Evolutionary conservation across 2,329 filamentous ascomycete genomes (phyloP).

Genomic region (Cercospora sesami): DNA sequence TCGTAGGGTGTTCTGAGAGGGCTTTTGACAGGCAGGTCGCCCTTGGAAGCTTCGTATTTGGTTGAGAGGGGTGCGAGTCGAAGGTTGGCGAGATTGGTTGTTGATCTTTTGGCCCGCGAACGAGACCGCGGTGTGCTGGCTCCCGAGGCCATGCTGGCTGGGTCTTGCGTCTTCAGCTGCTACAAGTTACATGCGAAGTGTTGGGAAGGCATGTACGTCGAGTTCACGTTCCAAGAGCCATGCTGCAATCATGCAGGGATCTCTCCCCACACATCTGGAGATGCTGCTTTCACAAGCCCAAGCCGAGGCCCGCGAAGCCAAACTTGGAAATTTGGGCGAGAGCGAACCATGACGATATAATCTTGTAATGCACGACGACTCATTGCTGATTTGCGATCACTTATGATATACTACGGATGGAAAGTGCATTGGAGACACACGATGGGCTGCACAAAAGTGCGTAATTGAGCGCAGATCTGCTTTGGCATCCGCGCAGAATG

Average conservation of each 20-base stretch:
- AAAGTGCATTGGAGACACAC: background rate
- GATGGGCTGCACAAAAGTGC: background rate
- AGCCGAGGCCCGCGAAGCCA: slow-evolving; percentile 1
- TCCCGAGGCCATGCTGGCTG: slow-evolving; percentile 17
- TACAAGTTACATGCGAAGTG: background rate
- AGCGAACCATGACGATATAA: background rate
- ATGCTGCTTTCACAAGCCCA: slow-evolving; percentile 7
- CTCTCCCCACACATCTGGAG: slow-evolving; percentile 11
- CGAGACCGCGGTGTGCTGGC: slow-evolving; percentile 31
- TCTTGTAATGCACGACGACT: background rate
- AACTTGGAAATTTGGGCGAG: background rate
- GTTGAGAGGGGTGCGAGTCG: slow-evolving; percentile 61
- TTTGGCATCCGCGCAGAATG: background rate
- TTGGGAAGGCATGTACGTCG: background rate
- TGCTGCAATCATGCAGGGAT: slow-evolving; percentile 1
- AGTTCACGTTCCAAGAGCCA: background rate
- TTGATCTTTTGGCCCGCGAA: slow-evolving; percentile 52
- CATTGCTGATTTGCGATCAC: background rate
- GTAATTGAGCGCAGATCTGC: background rate
- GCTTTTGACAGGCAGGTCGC: slow-evolving; percentile 36
- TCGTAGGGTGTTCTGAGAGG: slow-evolving; percentile 32
- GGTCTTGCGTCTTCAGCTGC: background rate
- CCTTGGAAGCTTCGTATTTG: slow-evolving; percentile 41
- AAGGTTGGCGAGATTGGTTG: slow-evolving; percentile 60
- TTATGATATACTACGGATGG: background rate